Base-by-base conservation (phyloP, 1,284 basidiomycete species). In the Hymenochaete sp. region DNA sequence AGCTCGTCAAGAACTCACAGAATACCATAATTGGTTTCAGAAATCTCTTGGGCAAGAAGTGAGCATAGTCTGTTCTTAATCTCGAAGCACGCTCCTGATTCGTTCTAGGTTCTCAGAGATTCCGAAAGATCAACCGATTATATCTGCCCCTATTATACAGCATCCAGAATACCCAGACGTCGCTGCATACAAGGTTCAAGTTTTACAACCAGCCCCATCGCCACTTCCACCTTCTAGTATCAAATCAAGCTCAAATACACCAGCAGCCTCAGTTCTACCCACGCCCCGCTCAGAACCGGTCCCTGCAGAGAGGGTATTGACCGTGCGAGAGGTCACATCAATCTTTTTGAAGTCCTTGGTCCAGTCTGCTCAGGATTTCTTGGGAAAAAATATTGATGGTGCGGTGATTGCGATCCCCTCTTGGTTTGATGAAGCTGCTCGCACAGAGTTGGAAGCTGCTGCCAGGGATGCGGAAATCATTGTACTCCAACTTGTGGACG, bases 11-110 rank as follows among this genome's bases (percentile, higher is more conserved):
- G 66, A 98, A 98, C 64, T 73, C 87, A 3, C 73, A 83, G 61
- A 98, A 98, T 65, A 96, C 93, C 28, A 93, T 98, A 58, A 83
- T 82, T 42, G 86, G 86, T 8, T 98, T 98, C 73, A 75, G 93
- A 40, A 93, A 97, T 64, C 71, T 98, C 8, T 73, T 98, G 31
- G 95, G 96, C 43, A 91, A 91, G 72, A 91, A 80, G 84, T 91
- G 47, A 26, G 73, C 66, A 10, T 3, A 19, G 25, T 22, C 21
- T 53, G 38, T 27, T 16, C 40, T 16, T 36, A 48, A 50, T 26
- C n/a, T 9, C 39, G 18, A 24, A 36, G 6, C 39, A n/a, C 31
- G 25, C 46, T 35, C 21, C 5, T 6, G 5, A 31, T 51, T 22
- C 19, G 8, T 18, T 19, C 1, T 50, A 87, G 83, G 57, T 90